Base-by-base conservation (phyloP, 2,329 filamentous ascomycete genomes). In the Cylindrodendrum hubeiense region DNA sequence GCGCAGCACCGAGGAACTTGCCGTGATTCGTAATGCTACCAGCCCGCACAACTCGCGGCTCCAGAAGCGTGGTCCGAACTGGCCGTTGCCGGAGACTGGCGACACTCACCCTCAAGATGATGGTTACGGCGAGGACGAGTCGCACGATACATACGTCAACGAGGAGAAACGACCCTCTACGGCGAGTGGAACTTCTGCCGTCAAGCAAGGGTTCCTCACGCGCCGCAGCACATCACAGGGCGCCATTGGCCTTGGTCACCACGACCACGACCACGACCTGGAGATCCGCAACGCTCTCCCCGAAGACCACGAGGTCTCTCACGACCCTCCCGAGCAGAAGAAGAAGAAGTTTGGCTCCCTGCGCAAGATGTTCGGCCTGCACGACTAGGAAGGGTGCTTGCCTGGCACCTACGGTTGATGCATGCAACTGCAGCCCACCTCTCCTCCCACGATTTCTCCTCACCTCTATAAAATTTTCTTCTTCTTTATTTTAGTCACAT, bases 281-380 rank as follows among this genome's bases (percentile, higher is more conserved):
- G 57, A 52, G 24, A 53, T 30, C 15, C 66, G 63, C 19, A 47
- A 15, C 21, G 4, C 53, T 21, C 49, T 59, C 44, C 64, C 51
- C 22, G 65, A 61, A 12, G 67, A 63, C 15, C 53, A 63, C 34
- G 65, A 60, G n/a, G 58, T 69, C 9, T 22, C 60, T 49, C 12
- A 37, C 54, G 55, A 67, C 26, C 58, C 52, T 12, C 65, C 60
- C 37, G 65, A 68, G 37, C 76, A 71, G 67, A 84, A 79, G 80
- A 88, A 86, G 81, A 93, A 93, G 85, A 92, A 90, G 79, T 93
- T 93, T 78, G 85, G 85, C 44, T 80, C 83, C 59, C 78, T 93
- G 75, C 87, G 91, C 76, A 87, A 84, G 76, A 90, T 91, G 77
- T 91, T 93, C 79, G 77, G 82, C 44, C 76, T 86, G 61, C 76